Percentiles rank a stretch among this genome's conserved stretches.
Conservation (phyloP, 805 yeast species). For the Candida yuanshanica region DNA sequence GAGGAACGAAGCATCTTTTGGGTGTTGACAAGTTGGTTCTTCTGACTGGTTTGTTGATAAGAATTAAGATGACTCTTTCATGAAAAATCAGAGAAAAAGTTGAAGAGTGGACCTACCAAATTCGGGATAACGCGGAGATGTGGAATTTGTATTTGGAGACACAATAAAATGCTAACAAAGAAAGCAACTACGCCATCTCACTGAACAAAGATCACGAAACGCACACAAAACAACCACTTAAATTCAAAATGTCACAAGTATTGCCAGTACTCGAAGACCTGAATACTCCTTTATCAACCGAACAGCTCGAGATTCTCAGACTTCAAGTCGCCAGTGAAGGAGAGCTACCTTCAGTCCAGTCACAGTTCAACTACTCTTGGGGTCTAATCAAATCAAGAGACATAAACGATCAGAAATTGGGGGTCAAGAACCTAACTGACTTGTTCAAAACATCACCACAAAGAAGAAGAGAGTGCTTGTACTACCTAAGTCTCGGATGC, state of each 20-base stretch:
- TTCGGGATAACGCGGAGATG: not conserved
- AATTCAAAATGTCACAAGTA: slow-evolving; percentile 3
- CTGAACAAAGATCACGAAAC: too few relatives aligned
- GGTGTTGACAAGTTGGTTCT: not conserved
- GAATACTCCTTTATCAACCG: slow-evolving; percentile 53
- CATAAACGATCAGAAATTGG: slow-evolving; percentile 64
- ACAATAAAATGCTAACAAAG: too few relatives aligned
- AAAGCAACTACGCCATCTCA: too few relatives aligned
- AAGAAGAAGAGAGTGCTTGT: slow-evolving; percentile 84
- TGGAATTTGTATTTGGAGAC: too few relatives aligned
- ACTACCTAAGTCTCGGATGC: slow-evolving; percentile 82
- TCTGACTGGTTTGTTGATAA: not conserved
- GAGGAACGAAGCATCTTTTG: slow-evolving; percentile 24
- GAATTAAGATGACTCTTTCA: not conserved
- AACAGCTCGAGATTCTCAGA: slow-evolving; percentile 69
- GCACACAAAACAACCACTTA: not conserved
- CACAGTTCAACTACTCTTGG: slow-evolving; percentile 95
- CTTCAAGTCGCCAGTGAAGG: slow-evolving; percentile 77
- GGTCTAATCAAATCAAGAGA: slow-evolving; percentile 74
- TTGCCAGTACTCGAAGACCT: slow-evolving; percentile 11
- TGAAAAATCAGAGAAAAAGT: not conserved
- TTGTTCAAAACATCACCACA: slow-evolving; percentile 70
- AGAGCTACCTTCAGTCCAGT: slow-evolving; percentile 73
- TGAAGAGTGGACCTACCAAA: not conserved
- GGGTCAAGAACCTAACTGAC: slow-evolving; percentile 67